Evolutionary conservation across 2,329 filamentous ascomycete genomes (phyloP), one percentile per base, ranked within the genome.

Genomic region (Trichoderma lentiforme): DNA sequence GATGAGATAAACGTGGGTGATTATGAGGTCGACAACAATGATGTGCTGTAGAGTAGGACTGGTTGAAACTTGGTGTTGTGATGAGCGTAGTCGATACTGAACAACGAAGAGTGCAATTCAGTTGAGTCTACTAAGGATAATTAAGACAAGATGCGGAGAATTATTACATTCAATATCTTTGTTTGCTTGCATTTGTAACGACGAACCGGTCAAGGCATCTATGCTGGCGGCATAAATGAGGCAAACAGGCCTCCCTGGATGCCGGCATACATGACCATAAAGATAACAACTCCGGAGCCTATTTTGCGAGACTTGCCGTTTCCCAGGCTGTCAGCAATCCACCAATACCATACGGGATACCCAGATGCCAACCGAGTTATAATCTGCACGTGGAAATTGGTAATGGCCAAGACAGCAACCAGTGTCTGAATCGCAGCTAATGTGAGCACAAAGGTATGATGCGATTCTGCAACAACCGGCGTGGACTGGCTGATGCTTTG

Each of bases 381-480:
- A 76, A 99, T 97, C 81, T 99, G 96, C 30, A 98, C 92, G 79
- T 99, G 96, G 78, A 97, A 97, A 74, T 85, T 93, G 14, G 91
- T 93, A 24, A 95, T 81, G 24, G 94, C 93, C 72, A 95, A 81
- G 3, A 88, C 73, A 1, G 92, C 91, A 21, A 99, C 84, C 4
- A 95, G 71, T 1, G 92, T 81, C 80, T 99, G 95, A 4, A 89
- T 88, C 4, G 91, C 81, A 1, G 93, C 93, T 73, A 97, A 84
- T 26, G 88, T 87, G 32, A 81, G 81, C 7, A 89, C 75, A 11
- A 89, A 77, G 6, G 76, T 56, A 6, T 75, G 75, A 18, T 73
- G 73, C 4, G 51, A 12, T 28, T 76, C 65, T 15, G 73, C 66
- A 21, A 74, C 60, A 26, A 73, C 72, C 6, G 70, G 67, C 1